Percentiles rank a stretch among this genome's conserved stretches.
These are phyloP conservation scores for Lipomyces spencermartinsiae DNA, from an alignment of 805 yeast species.

Conservation along the genomic window DNA sequence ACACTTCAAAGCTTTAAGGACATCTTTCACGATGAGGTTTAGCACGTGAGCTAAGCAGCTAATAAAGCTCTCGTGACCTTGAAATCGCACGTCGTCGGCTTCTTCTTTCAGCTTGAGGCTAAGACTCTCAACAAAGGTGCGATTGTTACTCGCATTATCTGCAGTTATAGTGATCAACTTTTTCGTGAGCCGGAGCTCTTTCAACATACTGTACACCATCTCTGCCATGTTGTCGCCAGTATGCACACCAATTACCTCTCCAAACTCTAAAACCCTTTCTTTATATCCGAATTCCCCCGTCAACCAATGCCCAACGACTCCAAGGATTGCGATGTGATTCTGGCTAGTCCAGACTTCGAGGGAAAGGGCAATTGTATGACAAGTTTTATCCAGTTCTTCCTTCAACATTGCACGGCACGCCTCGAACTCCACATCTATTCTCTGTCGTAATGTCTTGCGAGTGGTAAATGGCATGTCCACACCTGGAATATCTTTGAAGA, in stretches of 20 bases:
- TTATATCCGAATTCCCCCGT: neutral
- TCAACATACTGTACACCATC: neutral
- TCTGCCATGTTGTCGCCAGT: slow-evolving; percentile 2
- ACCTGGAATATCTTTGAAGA: slow-evolving; percentile 8
- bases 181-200: slow-evolving; percentile 6
- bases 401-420: neutral
- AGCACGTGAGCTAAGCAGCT: slow-evolving; percentile 5
- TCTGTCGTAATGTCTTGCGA: neutral
- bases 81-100: neutral
- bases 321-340: slow-evolving; percentile 3
- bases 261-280: slow-evolving; percentile 3
- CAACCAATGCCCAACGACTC: slow-evolving; percentile 5
- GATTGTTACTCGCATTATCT: slow-evolving; percentile 1
- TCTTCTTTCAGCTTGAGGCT: neutral
- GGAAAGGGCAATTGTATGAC: neutral
- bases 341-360: slow-evolving; percentile 7
- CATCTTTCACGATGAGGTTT: neutral
- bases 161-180: slow-evolving; percentile 5
- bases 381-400: neutral
- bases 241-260: neutral
- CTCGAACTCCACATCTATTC: slow-evolving; percentile 1
- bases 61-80: slow-evolving; percentile 7
- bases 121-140: neutral
- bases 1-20: slow-evolving; percentile 4
- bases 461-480: slow-evolving; percentile 3